Evolutionary conservation across 148 eudicot genomes (phyloP).

Genomic region (Linanthus parryae): DNA sequence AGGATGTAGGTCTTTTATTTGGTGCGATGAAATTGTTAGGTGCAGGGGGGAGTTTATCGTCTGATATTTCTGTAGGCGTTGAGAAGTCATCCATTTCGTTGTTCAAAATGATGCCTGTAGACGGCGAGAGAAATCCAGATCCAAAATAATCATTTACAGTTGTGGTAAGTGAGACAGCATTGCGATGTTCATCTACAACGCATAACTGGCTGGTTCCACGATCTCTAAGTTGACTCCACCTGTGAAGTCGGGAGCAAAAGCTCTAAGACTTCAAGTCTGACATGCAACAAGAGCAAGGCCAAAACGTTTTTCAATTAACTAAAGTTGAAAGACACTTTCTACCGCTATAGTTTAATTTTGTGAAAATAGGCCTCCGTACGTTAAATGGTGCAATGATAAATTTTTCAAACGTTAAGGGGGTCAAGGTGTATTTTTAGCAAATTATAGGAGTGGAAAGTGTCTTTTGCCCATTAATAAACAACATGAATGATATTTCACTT

Average conservation of each 20-base stretch:
- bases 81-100: conserved; percentile 94
- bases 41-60: conserved; percentile 70
- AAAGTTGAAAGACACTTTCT: background rate
- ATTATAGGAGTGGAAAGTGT: conserved; percentile 60
- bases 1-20: conserved; percentile 82
- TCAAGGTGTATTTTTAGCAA: too few relatives aligned
- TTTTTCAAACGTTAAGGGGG: too few relatives aligned
- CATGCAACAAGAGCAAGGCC: too few relatives aligned
- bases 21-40: conserved; percentile 73
- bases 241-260: conserved; percentile 17
- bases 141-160: conserved; percentile 79
- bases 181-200: conserved; percentile 83
- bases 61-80: conserved; percentile 48
- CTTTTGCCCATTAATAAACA: conserved; percentile 55
- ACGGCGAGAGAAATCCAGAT: conserved; percentile 63
- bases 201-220: conserved; percentile 96
- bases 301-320: background rate
- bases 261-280: too few relatives aligned
- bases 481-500: conserved; percentile 8
- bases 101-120: conserved; percentile 73
- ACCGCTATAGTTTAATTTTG: conserved; percentile 41
- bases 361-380: conserved; percentile 52
- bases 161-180: conserved; percentile 86
- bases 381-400: conserved; percentile 67
- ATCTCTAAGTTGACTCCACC: conserved; percentile 88